Evolutionary conservation across 345 rosid genomes (phyloP).

Genomic region (Dovyalis caffra): DNA sequence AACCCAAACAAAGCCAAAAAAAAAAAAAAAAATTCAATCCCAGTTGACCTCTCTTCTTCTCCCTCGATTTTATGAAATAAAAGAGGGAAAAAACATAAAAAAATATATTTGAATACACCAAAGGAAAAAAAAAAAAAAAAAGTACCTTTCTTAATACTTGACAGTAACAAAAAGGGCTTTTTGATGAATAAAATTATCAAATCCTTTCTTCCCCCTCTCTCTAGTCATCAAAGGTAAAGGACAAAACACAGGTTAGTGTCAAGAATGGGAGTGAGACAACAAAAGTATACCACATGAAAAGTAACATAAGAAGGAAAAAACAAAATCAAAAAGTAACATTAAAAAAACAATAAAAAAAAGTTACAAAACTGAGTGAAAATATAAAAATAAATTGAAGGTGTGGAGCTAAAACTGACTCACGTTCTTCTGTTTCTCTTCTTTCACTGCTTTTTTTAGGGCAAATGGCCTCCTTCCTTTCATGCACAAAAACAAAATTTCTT

Average conservation of each 20-base stretch:
- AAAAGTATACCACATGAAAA: not conserved
- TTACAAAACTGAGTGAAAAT: not conserved
- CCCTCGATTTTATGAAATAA: not conserved
- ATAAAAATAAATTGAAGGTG: not conserved
- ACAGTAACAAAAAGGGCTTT: constrained; percentile 14
- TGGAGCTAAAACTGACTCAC: not conserved
- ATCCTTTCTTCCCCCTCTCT: constrained; percentile 12
- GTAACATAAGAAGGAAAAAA: not conserved
- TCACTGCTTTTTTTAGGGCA: too few relatives aligned
- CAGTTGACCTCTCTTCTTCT: constrained; percentile 10
- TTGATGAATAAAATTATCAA: not conserved
- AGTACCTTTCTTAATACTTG: constrained; percentile 12
- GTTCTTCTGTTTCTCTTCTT: not conserved
- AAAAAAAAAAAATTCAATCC: not conserved
- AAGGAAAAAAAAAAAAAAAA: not conserved
- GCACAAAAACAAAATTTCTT: not conserved
- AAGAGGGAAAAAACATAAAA: not conserved
- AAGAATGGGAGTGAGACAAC: not conserved
- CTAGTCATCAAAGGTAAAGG: not conserved
- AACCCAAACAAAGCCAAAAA: too few relatives aligned
- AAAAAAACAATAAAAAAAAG: not conserved
- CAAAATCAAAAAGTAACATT: too few relatives aligned
- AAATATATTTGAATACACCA: constrained; percentile 8
- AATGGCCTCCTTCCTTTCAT: not conserved
- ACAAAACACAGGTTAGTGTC: not conserved